Base-by-base conservation (phyloP, 2,329 filamentous ascomycete genomes). In the Xylariales sp. region DNA sequence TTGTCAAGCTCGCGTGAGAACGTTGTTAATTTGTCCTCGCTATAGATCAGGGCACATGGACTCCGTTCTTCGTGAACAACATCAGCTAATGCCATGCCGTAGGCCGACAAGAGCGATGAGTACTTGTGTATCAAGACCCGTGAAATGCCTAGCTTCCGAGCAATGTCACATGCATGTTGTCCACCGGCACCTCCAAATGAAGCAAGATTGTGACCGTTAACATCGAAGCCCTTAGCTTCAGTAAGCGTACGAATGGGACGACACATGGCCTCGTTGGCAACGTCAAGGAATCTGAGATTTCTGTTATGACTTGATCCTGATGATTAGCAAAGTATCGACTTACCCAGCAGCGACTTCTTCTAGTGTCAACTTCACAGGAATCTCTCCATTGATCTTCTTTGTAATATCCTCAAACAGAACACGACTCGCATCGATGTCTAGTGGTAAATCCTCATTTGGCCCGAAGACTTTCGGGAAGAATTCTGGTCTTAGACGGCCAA, bases 131-230 rank as follows among this genome's bases (percentile, higher is more conserved):
- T 69, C n/a, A 87, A 65, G 22, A 86, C 82, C 49, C 84, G 80
- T 8, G 71, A 73, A 45, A 87, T 84, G 0, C 82, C 82, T 3
- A 87, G 64, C n/a, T 76, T 80, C 52, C 79, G 73, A 2, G 81
- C 82, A 49, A 86, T 84, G 3, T 79, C 79, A 20, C 82, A 78
- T 3, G 82, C 82, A 58, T 86, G 82, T 52, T 86, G 82, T 2
- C 82, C 82, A 46, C 83, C 83, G 6, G 83, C 83, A 49, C 83
- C 83, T 31, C 83, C 83, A 57, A 88, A 88, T 1, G 80, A 84
- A 4, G 83, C 82, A 18, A 88, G 69, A 37, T 82, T 69, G 59
- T 88, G 83, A 40, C 77, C 78, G 3, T 77, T 78, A 0, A 82
- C 85, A 54, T 86, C 83, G 50, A 84, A 80, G 2, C 83, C 83